A percentile compares a stretch with the other conserved stretches of the same genome.
These are phyloP conservation scores for Tylopilus felleus DNA, from an alignment of 768 basidiomycete species.

Conservation along the genomic window DNA sequence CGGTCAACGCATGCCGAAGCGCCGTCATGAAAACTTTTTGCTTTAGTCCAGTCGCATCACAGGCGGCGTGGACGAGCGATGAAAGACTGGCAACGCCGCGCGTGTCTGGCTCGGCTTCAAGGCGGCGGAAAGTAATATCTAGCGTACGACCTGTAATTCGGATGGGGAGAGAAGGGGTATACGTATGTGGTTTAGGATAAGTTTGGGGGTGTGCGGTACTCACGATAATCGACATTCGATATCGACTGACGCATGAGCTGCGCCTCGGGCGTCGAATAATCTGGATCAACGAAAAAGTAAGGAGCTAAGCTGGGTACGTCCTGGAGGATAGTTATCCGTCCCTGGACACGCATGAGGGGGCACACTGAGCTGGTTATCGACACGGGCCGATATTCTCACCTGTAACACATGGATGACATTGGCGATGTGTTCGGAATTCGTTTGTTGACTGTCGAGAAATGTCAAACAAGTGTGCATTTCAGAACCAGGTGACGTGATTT, in stretches of 20 bases:
- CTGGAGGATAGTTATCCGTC: slow-evolving; percentile 63
- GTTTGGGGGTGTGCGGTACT: slow-evolving; percentile 4
- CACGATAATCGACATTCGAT: slow-evolving; percentile 44
- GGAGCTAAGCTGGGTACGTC: slow-evolving; percentile 69
- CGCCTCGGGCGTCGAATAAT: slow-evolving; percentile 54
- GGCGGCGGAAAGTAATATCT: not conserved
- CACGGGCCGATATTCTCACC: slow-evolving; percentile 31
- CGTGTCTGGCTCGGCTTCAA: slow-evolving; percentile 1
- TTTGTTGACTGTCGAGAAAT: slow-evolving; percentile 38
- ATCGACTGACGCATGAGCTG: slow-evolving; percentile 47
- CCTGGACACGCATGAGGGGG: slow-evolving; percentile 36
- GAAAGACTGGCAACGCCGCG: slow-evolving; percentile 26
- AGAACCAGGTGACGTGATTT: not conserved
- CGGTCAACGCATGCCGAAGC: slow-evolving; percentile 76
- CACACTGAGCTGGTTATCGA: not conserved
- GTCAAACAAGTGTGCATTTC: not conserved
- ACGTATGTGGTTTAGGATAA: not conserved
- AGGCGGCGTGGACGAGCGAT: slow-evolving; percentile 43
- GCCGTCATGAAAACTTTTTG: slow-evolving; percentile 64
- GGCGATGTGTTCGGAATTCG: slow-evolving; percentile 56
- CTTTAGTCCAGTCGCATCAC: slow-evolving; percentile 37
- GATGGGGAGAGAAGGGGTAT: not conserved
- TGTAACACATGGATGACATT: slow-evolving; percentile 60
- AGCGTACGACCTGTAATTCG: slow-evolving; percentile 6
- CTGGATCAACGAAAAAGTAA: slow-evolving; percentile 76